Percentiles rank a stretch among this genome's conserved stretches.
Conservation (phyloP, 2,329 filamentous ascomycete species). For the Penicillium sp. region DNA sequence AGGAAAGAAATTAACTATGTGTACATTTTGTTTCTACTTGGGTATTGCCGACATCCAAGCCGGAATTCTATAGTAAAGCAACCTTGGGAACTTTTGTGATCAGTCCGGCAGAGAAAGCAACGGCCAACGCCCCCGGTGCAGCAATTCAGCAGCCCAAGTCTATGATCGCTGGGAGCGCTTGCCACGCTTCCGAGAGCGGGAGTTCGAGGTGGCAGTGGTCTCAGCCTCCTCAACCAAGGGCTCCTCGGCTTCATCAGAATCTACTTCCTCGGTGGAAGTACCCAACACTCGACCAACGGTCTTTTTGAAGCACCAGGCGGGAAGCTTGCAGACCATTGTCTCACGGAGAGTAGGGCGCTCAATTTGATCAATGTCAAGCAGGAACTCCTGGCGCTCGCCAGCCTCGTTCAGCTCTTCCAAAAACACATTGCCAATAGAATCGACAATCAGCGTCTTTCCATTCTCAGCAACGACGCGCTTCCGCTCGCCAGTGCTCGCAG, state of each 20-base stretch:
- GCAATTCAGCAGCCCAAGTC: not conserved
- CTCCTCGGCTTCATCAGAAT: conserved; percentile 20
- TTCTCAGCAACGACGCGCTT: conserved; percentile 92
- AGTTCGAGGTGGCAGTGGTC: conserved; percentile 25
- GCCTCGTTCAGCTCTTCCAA: conserved; percentile 90
- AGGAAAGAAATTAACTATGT: not conserved
- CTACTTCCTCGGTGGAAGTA: conserved; percentile 18
- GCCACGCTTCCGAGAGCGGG: conserved; percentile 24
- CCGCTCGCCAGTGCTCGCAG: conserved; percentile 66
- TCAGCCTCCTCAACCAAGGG: conserved; percentile 22
- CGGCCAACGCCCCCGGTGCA: not conserved
- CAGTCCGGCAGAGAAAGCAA: not conserved
- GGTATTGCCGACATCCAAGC: not conserved
- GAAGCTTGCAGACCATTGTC: conserved; percentile 77
- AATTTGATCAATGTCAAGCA: conserved; percentile 87
- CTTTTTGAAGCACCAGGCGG: conserved; percentile 66
- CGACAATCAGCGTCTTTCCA: conserved; percentile 90
- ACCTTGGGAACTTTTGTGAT: not conserved
- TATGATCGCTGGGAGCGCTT: conserved; percentile 33
- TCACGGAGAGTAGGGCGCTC: conserved; percentile 71
- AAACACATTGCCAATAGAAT: conserved; percentile 87
- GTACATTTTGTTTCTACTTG: conserved; percentile 7
- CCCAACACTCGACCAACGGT: conserved; percentile 31
- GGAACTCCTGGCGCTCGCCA: conserved; percentile 74
- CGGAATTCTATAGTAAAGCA: conserved; percentile 5